Base-by-base conservation (phyloP, 441 rosid species). In the Croton setiger region DNA sequence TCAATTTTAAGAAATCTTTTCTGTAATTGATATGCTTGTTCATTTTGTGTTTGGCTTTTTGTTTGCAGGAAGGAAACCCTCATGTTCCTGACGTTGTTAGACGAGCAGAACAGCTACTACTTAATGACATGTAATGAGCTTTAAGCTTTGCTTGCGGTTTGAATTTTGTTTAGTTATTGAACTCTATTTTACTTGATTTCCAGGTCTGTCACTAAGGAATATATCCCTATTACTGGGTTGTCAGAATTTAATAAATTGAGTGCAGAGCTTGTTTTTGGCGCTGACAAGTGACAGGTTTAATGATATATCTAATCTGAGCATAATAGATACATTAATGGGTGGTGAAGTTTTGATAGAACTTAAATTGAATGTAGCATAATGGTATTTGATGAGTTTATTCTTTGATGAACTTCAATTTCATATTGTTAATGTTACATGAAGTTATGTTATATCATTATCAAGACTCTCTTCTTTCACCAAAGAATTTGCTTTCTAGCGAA, bases 161-260 rank as follows among this genome's bases (percentile, higher is more conserved):
- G 39, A 27, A 18, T 18, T 37, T 14, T 14, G n/a, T 52, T 4
- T n/a, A 14, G 27, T 18, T 47, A 18, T 36, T 41, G 5, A 37
- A 44, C 2, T 43, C 52, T 18, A 66, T 57, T 70, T 73, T 0
- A 43, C 62, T 20, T 66, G 27, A 43, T 65, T 13, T 74, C 59
- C 69, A 90, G 93, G 71, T 81, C 90, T 41, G 74, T 87, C 35
- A 76, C 83, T 11, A 92, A 92, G 85, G 98, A 92, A 75, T 90
- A 92, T 80, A 94, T 92, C 76, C 93, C 96, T 2, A 88, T 92
- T 79, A 84, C 84, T 67, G 98, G 98, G 56, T 81, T 89, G 82
- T 83, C 73, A 63, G 92, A 87, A 53, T 92, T 92, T 75, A 92
- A 87, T 79, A 84, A 85, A 82, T 48, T 92, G 82, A 89, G 96